Conservation (phyloP, 768 basidiomycete genomes). For the Phylloporus arenicola region DNA sequence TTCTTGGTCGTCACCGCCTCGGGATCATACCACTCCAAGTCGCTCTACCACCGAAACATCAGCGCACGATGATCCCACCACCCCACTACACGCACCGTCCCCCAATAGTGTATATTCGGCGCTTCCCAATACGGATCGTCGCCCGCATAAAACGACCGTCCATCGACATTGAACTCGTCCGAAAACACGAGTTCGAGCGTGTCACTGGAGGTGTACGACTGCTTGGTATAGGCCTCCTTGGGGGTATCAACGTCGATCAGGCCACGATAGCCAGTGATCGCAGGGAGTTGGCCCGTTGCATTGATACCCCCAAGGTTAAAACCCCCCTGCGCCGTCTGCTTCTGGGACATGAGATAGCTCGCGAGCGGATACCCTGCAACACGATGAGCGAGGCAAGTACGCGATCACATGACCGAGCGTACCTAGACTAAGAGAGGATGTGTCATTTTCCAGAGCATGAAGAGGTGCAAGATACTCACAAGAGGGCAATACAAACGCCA, state of each 20-base stretch:
- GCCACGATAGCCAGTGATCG: constrained; percentile 38
- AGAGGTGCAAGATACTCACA: constrained; percentile 38
- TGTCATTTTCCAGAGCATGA: not conserved
- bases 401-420: not conserved
- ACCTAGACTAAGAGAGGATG: constrained; percentile 15
- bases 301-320: constrained; percentile 78
- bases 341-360: constrained; percentile 39
- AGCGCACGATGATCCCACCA: not conserved
- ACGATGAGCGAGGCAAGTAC: not conserved
- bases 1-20: constrained; percentile 43
- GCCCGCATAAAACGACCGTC: constrained; percentile 64
- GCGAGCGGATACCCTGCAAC: constrained; percentile 44
- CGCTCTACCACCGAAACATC: constrained; percentile 19
- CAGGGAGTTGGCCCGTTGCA: constrained; percentile 58
- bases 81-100: constrained; percentile 34
- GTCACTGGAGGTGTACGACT: constrained; percentile 34
- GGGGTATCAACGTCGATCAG: constrained; percentile 57
- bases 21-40: constrained; percentile 61
- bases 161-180: constrained; percentile 77
- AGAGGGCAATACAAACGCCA: constrained; percentile 43
- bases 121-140: constrained; percentile 60
- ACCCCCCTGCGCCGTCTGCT: constrained; percentile 41
- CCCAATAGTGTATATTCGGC: constrained; percentile 64
- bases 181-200: constrained; percentile 60
- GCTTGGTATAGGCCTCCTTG: constrained; percentile 35